These are phyloP conservation scores for Helminthosporium solani DNA, from an alignment of 2,329 filamentous ascomycete species.

Conservation along the genomic window DNA sequence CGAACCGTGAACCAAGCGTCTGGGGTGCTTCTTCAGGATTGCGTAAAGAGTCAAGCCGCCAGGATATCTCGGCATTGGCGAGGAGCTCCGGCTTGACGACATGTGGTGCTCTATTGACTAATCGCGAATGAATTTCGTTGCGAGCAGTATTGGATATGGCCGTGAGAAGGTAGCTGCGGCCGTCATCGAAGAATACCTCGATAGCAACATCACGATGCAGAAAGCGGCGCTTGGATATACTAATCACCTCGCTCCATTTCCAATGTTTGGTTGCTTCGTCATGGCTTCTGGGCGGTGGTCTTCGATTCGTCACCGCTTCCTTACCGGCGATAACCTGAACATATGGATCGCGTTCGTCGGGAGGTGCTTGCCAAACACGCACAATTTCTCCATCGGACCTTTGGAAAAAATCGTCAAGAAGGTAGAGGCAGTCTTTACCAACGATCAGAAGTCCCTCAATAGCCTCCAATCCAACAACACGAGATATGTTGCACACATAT, in stretches of 20 bases:
- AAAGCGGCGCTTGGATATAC: conserved; percentile 92
- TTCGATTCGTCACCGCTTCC: conserved; percentile 58
- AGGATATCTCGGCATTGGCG: conserved; percentile 80
- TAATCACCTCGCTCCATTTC: conserved; percentile 93
- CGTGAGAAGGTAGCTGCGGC: conserved; percentile 89
- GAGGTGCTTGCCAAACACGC: conserved; percentile 89
- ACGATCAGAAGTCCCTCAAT: conserved; percentile 91
- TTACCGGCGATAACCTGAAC: conserved; percentile 87
- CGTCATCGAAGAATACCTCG: conserved; percentile 97
- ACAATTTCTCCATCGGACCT: conserved; percentile 94
- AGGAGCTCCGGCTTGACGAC: conserved; percentile 68
- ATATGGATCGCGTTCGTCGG: conserved; percentile 91
- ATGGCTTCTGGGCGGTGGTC: conserved; percentile 33
- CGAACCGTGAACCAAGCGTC: conserved; percentile 81
- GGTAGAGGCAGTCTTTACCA: conserved; percentile 87
- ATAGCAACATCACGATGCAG: conserved; percentile 92
- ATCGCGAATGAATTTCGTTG: conserved; percentile 77
- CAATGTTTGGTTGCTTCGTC: conserved; percentile 81
- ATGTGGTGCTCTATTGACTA: conserved; percentile 77
- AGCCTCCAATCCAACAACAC: conserved; percentile 89
- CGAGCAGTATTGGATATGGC: conserved; percentile 71
- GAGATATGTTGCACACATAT: conserved; percentile 91
- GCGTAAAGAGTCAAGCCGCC: conserved; percentile 84
- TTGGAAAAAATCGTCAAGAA: conserved; percentile 96
- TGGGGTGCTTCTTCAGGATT: conserved; percentile 64